Percentiles rank a stretch among this genome's conserved stretches.
Conservation (phyloP, 805 yeast species). For the Saturnispora serradocipensis region DNA sequence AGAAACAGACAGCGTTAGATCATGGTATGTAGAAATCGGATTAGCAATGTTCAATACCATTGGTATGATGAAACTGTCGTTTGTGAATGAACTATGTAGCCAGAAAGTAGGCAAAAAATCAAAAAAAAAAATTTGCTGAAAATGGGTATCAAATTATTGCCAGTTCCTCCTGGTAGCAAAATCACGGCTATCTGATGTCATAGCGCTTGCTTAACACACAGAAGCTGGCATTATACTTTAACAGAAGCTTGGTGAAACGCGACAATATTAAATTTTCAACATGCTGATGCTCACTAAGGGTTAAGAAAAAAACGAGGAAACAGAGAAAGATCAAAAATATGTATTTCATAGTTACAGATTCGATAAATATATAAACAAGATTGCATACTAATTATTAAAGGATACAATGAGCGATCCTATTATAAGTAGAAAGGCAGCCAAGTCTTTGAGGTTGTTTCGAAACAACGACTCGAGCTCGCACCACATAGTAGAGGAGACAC, state of each 20-base stretch:
- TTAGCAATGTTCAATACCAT: no score
- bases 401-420: neutral
- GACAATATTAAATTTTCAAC: neutral
- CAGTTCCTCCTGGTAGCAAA: no score
- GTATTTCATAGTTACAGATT: neutral
- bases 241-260: neutral
- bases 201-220: no score
- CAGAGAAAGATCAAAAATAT: neutral
- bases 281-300: neutral
- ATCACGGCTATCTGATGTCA: no score
- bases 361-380: neutral
- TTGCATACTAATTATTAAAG: neutral
- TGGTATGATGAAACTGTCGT: no score
- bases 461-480: neutral
- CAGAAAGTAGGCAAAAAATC: no score
- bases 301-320: neutral
- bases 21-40: no score
- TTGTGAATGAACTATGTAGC: no score
- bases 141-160: no score
- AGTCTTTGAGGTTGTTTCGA: slow-evolving; percentile 40
- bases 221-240: no score
- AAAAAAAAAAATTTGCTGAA: no score
- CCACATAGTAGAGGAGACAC: neutral
- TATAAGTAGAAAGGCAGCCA: slow-evolving; percentile 31
- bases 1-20: no score